Base-by-base conservation (phyloP, 495 filamentous ascomycete genomes). In the Cladorrhinum samala region DNA sequence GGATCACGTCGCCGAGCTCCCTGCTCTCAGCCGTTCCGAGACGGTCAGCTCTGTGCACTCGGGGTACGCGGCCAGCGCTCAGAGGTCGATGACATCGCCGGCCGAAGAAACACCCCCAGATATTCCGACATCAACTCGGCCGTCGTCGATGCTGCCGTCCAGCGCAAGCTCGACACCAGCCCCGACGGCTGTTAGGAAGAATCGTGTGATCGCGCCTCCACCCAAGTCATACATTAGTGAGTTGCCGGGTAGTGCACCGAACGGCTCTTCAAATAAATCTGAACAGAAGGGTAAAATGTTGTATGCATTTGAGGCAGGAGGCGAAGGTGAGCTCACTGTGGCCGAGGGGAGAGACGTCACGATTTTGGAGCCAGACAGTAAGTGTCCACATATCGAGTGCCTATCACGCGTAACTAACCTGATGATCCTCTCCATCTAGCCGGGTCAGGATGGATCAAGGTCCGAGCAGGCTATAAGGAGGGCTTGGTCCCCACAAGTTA, bases 41-140 rank as follows among this genome's bases (percentile, higher is more conserved):
- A 98, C 93, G 1, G 91, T 96, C 87, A 95, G 86, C 58, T 95
- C 91, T 19, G 71, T 94, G 21, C 91, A 87, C 66, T 96, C 93
- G 0, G 89, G 88, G 9, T 95, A 93, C 62, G 87, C 87, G 9
- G 82, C 86, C 30, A 91, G 84, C 58, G 86, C 86, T 6, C 78
- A 86, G 53, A 77, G 88, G 49, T 91, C 87, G 0, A 77, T 90
- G 44, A 85, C 86, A 0, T 82, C 76, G 1, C 67, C 75, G 5
- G 68, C 76, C 0, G 65, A 75, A 45, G 74, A 78, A 16, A 17
- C 49, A 41, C 67, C 72, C 11, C 69, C 65, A 9, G 69, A 75
- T 21, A 66, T 65, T 49, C 66, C 50, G 52, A 61, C 23, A 41
- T 62, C 49, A 47, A 73, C 50, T 44, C 70, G 50, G 43, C 68